These are phyloP conservation scores for Stephania japonica DNA, from an alignment of 164 flowering plant genomes.

Conservation along the genomic window DNA sequence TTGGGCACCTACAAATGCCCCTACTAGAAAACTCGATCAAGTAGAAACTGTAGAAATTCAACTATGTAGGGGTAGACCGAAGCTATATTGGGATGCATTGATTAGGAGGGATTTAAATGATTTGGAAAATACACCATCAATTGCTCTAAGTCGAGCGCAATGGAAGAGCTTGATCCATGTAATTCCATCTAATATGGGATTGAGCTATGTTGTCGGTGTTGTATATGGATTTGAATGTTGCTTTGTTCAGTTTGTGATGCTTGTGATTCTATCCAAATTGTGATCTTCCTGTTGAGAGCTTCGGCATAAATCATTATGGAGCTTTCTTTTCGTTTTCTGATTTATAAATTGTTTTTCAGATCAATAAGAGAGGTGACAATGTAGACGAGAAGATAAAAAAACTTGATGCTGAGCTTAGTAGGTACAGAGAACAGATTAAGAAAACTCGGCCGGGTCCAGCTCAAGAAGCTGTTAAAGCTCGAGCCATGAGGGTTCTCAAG, in stretches of 20 bases:
- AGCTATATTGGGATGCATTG: too few relatives aligned
- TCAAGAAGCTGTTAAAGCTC: slow-evolving; percentile 95
- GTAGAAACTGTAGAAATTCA: too few relatives aligned
- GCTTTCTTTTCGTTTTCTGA: background rate
- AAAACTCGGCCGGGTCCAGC: slow-evolving; percentile 96
- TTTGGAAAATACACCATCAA: too few relatives aligned
- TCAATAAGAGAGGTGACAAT: slow-evolving; percentile 79
- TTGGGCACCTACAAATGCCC: too few relatives aligned
- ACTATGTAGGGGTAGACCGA: too few relatives aligned
- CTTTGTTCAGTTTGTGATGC: background rate
- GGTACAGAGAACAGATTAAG: slow-evolving; percentile 82
- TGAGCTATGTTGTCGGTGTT: too few relatives aligned
- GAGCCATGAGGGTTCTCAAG: slow-evolving; percentile 95
- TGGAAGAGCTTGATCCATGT: too few relatives aligned
- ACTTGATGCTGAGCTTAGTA: slow-evolving; percentile 79
- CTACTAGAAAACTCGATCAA: too few relatives aligned
- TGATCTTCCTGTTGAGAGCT: too few relatives aligned
- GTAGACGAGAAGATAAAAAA: slow-evolving; percentile 90
- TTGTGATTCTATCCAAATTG: background rate
- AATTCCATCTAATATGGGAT: too few relatives aligned
- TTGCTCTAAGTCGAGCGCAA: too few relatives aligned
- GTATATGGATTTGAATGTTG: background rate
- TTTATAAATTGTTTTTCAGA: slow-evolving; percentile 31
- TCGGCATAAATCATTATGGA: background rate
- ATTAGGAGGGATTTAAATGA: too few relatives aligned